Evolutionary conservation across 129 eudicot genomes (phyloP), one percentile per base, ranked within the genome.

Genomic region (Flaveria brownii): DNA sequence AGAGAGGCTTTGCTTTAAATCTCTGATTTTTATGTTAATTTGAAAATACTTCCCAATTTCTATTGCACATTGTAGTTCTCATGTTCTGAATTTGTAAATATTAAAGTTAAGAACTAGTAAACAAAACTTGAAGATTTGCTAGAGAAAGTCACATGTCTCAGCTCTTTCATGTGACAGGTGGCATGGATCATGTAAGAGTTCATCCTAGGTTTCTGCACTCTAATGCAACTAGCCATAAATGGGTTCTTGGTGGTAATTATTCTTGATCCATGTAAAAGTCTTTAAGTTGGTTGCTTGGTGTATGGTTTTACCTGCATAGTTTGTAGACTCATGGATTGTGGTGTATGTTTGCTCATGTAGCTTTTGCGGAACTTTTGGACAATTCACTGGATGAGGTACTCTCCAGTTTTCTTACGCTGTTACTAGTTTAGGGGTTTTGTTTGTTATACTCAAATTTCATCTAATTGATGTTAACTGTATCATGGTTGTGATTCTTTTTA

Each of bases 181-280:
- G 96, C 67, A 89, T 94, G 97, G 97, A 94, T 77, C 99, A 89
- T 66, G 99, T 89, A 39, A 84, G 99, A 79, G 96, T 94, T 81
- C 99, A 94, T 85, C 99, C 99, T 33, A 86, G 85, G 82, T 94
- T 94, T 77, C 78, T 94, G 41, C 97, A 94, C 73, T 94, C 99
- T 25, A 94, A 94, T 83, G 99, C 97, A 47, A 94, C 99, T 70
- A 94, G 99, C 79, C 99, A 94, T 86, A 91, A 94, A 82, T 94
- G 99, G 99, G 97, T 90, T 62, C 99, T 94, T 89, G 99, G 99
- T 33, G 99, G 99, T 94, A 87, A 74, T 22, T 49, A 70, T 65
- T 59, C 78, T 28, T 15, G 60, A 56, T 70, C 54, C 36, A 56
- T 56, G 28, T 28, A 69, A 25, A 76, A 23, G 45, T 45, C 46